Evolutionary conservation across 495 filamentous ascomycete species (phyloP).

Genomic region (Penicillium cosmopolitanum): DNA sequence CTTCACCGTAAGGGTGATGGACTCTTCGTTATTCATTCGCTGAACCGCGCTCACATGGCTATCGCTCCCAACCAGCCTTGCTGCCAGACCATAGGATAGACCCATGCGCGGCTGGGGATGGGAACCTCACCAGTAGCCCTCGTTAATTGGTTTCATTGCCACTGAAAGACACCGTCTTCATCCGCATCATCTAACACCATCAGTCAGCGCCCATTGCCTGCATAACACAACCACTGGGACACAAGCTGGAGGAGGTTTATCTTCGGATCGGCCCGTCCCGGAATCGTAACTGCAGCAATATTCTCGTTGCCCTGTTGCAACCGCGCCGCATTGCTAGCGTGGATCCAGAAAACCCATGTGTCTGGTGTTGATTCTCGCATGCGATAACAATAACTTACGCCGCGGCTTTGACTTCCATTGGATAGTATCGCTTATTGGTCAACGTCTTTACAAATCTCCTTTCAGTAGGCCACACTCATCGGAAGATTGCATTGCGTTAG

Average conservation of each 20-base stretch:
- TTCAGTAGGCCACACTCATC: too few relatives aligned
- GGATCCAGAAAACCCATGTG: constrained; percentile 48
- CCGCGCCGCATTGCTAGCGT: constrained; percentile 30
- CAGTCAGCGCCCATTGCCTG: constrained; percentile 21
- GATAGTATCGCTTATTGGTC: too few relatives aligned
- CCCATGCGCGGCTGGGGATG: constrained; percentile 25
- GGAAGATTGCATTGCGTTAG: too few relatives aligned
- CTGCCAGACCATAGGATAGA: neutral
- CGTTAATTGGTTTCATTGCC: constrained; percentile 10
- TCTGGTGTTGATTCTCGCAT: constrained; percentile 34
- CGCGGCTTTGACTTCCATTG: too few relatives aligned
- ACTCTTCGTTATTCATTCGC: neutral
- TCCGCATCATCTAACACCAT: constrained; percentile 23
- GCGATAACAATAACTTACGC: too few relatives aligned
- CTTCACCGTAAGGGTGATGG: neutral
- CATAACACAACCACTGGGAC: constrained; percentile 20
- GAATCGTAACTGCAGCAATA: constrained; percentile 40
- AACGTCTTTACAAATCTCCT: too few relatives aligned
- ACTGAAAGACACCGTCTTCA: constrained; percentile 20
- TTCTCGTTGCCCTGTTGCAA: constrained; percentile 50
- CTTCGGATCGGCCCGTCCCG: constrained; percentile 23
- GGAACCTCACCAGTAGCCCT: constrained; percentile 25
- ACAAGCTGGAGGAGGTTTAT: constrained; percentile 25
- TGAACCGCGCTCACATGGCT: neutral
- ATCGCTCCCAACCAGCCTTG: neutral